Percentiles rank a stretch among this genome's conserved stretches.
Evolutionary conservation across 257 asterid species (phyloP).

Genomic region (Rehmannia glutinosa): DNA sequence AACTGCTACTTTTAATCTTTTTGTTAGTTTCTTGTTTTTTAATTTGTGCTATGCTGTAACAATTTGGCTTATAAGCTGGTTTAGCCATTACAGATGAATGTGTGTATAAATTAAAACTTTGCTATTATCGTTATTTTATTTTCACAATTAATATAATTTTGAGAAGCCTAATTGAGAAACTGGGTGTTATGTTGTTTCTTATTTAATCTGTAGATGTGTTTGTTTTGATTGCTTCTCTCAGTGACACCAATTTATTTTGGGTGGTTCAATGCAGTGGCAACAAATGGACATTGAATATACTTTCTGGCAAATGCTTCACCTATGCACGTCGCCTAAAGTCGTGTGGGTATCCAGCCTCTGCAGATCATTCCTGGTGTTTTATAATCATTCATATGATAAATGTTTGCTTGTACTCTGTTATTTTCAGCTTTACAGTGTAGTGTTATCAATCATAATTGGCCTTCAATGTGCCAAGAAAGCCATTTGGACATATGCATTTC

Average conservation of each 20-base stretch:
- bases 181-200: neutral
- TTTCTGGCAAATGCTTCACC: slow-evolving; percentile 98
- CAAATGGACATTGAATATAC: slow-evolving; percentile 99
- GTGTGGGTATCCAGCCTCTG: slow-evolving; percentile 67
- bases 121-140: no score
- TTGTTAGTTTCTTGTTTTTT: neutral
- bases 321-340: slow-evolving; percentile 96
- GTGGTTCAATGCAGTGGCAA: slow-evolving; percentile 93
- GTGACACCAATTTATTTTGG: slow-evolving; percentile 23
- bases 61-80: no score
- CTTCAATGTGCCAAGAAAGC: slow-evolving; percentile 1
- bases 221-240: neutral
- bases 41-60: no score
- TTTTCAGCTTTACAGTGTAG: neutral
- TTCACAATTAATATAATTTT: neutral
- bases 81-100: no score
- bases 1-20: neutral
- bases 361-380: slow-evolving; percentile 15
- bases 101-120: neutral
- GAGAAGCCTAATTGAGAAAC: neutral
- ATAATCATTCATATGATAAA: neutral
- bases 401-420: slow-evolving; percentile 15
- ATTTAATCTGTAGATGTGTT: neutral
- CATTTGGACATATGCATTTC: neutral
- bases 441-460: neutral